A percentile compares a stretch with the other conserved stretches of the same genome.
phyloP scores from a whole-genome alignment of 345 rosid genomes.

The Salix exigua region DNA sequence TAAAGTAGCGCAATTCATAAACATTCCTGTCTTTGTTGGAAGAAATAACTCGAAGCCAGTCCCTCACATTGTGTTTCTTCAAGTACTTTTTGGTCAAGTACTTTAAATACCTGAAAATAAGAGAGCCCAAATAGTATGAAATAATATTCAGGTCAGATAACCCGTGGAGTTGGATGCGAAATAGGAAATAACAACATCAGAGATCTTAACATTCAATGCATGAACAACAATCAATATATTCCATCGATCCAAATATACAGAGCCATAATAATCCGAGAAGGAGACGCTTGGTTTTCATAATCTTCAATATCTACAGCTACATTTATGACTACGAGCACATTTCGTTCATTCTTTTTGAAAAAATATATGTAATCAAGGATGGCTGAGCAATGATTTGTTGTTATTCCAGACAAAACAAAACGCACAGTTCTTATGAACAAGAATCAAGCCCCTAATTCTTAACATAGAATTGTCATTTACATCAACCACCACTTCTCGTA shows the following conservation, averaged over 20 bases:
- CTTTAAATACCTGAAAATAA: slow-evolving; percentile 18
- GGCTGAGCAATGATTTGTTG: neutral
- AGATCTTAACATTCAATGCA: neutral
- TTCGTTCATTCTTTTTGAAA: neutral
- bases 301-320: neutral
- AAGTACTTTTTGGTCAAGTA: slow-evolving; percentile 31
- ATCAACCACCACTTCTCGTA: too few relatives aligned
- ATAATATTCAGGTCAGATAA: neutral
- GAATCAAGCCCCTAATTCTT: too few relatives aligned
- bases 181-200: neutral
- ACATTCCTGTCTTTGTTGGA: slow-evolving; percentile 31
- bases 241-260: neutral
- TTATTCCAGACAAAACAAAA: neutral
- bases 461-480: too few relatives aligned
- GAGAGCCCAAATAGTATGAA: neutral
- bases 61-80: slow-evolving; percentile 34
- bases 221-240: neutral
- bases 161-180: neutral
- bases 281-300: neutral
- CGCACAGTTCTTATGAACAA: too few relatives aligned
- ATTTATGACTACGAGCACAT: neutral
- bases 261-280: neutral
- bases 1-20: slow-evolving; percentile 27
- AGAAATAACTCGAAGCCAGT: slow-evolving; percentile 32
- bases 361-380: too few relatives aligned